Evolutionary conservation across 2,329 filamentous ascomycete species (phyloP).

Genomic region (Curvularia lunata): DNA sequence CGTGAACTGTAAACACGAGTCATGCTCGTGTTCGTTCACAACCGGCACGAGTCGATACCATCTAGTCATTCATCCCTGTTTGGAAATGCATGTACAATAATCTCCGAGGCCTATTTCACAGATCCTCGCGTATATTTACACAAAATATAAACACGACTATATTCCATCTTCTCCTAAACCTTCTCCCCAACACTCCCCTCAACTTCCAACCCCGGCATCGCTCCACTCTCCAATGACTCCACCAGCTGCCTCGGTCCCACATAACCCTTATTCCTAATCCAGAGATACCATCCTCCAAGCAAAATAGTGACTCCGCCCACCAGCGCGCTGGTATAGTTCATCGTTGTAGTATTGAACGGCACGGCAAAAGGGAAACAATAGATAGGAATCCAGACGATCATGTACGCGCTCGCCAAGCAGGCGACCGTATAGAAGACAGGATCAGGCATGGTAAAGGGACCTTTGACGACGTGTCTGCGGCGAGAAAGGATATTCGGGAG

Average conservation of each 20-base stretch:
- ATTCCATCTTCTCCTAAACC: neutral
- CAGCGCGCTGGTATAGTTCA: constrained; percentile 63
- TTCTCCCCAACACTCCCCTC: neutral
- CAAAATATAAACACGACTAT: neutral
- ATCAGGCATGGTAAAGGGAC: constrained; percentile 63
- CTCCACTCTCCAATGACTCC: constrained; percentile 23
- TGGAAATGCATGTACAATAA: neutral
- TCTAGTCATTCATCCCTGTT: neutral
- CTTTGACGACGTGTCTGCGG: constrained; percentile 57
- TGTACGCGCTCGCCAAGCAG: constrained; percentile 62
- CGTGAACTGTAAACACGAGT: neutral
- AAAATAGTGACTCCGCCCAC: constrained; percentile 60
- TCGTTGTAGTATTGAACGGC: constrained; percentile 54
- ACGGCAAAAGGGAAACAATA: constrained; percentile 64
- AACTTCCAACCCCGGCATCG: neutral
- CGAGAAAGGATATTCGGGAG: constrained; percentile 55
- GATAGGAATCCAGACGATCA: constrained; percentile 66
- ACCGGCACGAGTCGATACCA: neutral
- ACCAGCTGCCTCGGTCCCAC: constrained; percentile 44
- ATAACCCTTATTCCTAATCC: constrained; percentile 49
- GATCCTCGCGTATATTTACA: neutral
- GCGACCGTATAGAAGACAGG: constrained; percentile 57
- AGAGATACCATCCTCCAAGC: constrained; percentile 53
- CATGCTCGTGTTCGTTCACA: neutral
- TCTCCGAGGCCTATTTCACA: neutral